Percentiles rank a stretch among this genome's conserved stretches.
phyloP scores from a whole-genome alignment of 768 basidiomycete genomes.

The Auricularia sp. region DNA sequence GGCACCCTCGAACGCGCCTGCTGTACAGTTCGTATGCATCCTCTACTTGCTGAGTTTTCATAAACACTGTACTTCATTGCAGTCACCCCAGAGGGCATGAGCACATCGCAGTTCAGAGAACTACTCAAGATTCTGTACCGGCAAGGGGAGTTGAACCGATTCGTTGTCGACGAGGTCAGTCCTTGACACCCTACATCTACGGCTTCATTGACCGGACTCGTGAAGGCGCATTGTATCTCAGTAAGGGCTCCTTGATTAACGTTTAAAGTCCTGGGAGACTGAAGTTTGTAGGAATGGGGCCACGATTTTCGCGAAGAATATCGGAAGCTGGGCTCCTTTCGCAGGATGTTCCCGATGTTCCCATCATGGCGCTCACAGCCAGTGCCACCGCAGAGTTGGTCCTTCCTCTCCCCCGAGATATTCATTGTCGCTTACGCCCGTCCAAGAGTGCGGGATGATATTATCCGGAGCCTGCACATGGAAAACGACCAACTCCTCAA shows the following conservation, averaged over 20 bases:
- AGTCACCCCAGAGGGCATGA: constrained; percentile 75
- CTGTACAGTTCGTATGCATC: constrained; percentile 52
- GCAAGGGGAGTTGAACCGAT: constrained; percentile 52
- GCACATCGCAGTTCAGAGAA: constrained; percentile 40
- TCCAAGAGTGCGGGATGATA: constrained; percentile 62
- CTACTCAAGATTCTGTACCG: constrained; percentile 42
- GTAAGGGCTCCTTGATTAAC: constrained; percentile 27
- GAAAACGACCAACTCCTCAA: constrained; percentile 43
- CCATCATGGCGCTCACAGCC: constrained; percentile 83
- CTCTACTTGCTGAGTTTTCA: not conserved
- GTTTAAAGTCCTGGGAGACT: not conserved
- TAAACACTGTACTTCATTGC: not conserved
- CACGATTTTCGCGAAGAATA: constrained; percentile 74
- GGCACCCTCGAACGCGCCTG: constrained; percentile 47
- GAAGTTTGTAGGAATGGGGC: constrained; percentile 62
- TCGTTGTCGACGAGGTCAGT: constrained; percentile 72
- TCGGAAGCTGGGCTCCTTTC: constrained; percentile 59
- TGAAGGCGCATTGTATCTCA: constrained; percentile 74
- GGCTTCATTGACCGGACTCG: not conserved
- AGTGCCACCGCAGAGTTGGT: constrained; percentile 64
- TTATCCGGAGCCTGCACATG: constrained; percentile 58
- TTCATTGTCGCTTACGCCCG: not conserved
- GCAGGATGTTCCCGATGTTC: constrained; percentile 53
- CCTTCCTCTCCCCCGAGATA: not conserved
- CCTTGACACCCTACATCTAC: constrained; percentile 2